Evolutionary conservation across 805 yeast species (phyloP).

Genomic region (Cyberlindnera americana): DNA sequence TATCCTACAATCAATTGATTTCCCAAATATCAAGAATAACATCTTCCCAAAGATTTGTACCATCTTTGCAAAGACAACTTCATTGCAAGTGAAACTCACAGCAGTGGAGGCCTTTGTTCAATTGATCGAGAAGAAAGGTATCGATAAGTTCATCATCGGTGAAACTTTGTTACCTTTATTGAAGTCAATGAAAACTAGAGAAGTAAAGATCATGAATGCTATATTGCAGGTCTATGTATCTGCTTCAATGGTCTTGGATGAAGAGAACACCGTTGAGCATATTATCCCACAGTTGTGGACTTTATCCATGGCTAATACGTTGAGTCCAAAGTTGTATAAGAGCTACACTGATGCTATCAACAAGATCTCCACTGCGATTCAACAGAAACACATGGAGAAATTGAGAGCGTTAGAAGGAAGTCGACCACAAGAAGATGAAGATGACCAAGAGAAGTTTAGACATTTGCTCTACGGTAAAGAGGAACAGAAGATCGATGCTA

Average conservation of each 20-base stretch:
- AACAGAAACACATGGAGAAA: conserved; percentile 37
- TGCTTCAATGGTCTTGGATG: conserved; percentile 37
- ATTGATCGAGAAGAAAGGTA: conserved; percentile 53
- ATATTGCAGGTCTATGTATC: conserved; percentile 41
- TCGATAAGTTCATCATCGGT: conserved; percentile 66
- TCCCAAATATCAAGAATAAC: conserved; percentile 66
- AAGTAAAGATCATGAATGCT: conserved; percentile 55
- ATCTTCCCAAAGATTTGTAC: conserved; percentile 70
- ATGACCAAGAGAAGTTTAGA: conserved; percentile 24
- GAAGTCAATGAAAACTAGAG: conserved; percentile 71
- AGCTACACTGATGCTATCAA: conserved; percentile 38
- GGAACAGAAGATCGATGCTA: conserved; percentile 6
- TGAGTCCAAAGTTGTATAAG: conserved; percentile 40
- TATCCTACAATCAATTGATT: conserved; percentile 50
- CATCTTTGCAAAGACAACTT: conserved; percentile 80
- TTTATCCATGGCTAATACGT: conserved; percentile 43
- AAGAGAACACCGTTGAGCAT: conserved; percentile 49
- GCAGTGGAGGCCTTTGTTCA: conserved; percentile 58
- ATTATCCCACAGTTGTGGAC: conserved; percentile 52
- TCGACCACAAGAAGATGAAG: conserved; percentile 23
- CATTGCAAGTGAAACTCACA: conserved; percentile 70
- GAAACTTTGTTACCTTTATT: conserved; percentile 83
- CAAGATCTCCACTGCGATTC: conserved; percentile 41
- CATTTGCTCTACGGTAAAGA: conserved; percentile 19
- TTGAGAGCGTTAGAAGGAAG: conserved; percentile 27